phyloP scores from a whole-genome alignment of 352 stramenopile genomes.

The Globisporangium spiculum region DNA sequence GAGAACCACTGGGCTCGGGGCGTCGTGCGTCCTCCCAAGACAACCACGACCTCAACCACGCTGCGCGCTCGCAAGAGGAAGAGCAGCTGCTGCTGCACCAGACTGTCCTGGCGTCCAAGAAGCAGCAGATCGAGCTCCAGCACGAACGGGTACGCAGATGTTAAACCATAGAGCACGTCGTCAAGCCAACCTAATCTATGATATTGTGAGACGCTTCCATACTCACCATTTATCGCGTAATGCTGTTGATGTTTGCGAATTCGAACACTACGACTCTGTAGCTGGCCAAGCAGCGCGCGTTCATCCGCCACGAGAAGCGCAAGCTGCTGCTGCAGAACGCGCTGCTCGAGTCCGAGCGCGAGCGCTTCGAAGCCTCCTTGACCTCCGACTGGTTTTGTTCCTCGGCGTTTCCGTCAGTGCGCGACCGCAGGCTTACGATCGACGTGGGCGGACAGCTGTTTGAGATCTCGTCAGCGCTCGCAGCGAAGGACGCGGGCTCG shows the following conservation, averaged over 20 bases:
- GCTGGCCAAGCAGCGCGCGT: slow-evolving; percentile 72
- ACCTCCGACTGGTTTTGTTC: slow-evolving; percentile 77
- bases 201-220: background rate
- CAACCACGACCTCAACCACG: background rate
- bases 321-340: slow-evolving; percentile 75
- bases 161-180: background rate
- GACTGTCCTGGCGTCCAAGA: slow-evolving; percentile 66
- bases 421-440: slow-evolving; percentile 50
- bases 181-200: background rate
- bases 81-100: slow-evolving; percentile 68
- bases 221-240: background rate
- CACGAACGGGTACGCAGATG: slow-evolving; percentile 41
- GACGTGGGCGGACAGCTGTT: slow-evolving; percentile 75
- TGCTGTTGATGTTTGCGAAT: background rate
- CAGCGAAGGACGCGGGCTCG: slow-evolving; percentile 53
- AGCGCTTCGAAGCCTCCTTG: slow-evolving; percentile 70
- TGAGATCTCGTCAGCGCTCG: slow-evolving; percentile 50
- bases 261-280: slow-evolving; percentile 14
- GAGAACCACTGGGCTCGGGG: background rate
- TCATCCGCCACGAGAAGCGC: slow-evolving; percentile 76
- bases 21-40: background rate
- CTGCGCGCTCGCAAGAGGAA: slow-evolving; percentile 38
- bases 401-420: slow-evolving; percentile 39
- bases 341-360: slow-evolving; percentile 65
- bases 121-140: slow-evolving; percentile 59